Percentiles rank a stretch among this genome's conserved stretches.
Evolutionary conservation across 202 grass and related monocot species (phyloP).

Genomic region (Panicum hallii): DNA sequence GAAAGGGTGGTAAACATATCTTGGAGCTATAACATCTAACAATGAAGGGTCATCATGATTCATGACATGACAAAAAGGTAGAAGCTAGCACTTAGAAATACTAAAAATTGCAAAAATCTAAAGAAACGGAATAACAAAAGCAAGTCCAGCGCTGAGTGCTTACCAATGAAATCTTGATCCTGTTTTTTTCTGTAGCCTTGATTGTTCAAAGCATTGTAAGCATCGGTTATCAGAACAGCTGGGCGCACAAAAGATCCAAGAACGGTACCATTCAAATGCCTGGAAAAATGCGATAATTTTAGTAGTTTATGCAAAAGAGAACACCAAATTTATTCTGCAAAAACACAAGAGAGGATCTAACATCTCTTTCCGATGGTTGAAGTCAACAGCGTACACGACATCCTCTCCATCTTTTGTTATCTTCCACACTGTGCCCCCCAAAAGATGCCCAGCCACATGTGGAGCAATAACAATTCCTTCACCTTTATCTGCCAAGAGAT

Average conservation of each 20-base stretch:
- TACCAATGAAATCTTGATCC: constrained; percentile 94
- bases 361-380: constrained; percentile 97
- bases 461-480: constrained; percentile 98
- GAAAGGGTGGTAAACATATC: neutral
- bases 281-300: constrained; percentile 48
- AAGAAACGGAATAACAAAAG: constrained; percentile 18
- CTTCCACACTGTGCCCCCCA: constrained; percentile 96
- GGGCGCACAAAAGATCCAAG: constrained; percentile 89
- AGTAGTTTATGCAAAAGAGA: constrained; percentile 34
- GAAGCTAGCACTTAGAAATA: constrained; percentile 1
- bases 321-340: neutral
- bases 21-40: neutral
- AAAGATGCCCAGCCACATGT: constrained; percentile 91
- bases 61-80: neutral
- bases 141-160: neutral
- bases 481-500: constrained; percentile 74
- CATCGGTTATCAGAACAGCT: constrained; percentile 99
- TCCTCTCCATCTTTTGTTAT: constrained; percentile 99
- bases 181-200: constrained; percentile 88
- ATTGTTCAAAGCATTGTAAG: constrained; percentile 96
- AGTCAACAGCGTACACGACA: constrained; percentile 90
- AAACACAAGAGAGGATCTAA: constrained; percentile 44
- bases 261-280: constrained; percentile 94
- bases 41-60: neutral
- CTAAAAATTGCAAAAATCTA: constrained; percentile 12